phyloP scores from a whole-genome alignment of 257 asterid genomes.

The Coffea canephora region DNA sequence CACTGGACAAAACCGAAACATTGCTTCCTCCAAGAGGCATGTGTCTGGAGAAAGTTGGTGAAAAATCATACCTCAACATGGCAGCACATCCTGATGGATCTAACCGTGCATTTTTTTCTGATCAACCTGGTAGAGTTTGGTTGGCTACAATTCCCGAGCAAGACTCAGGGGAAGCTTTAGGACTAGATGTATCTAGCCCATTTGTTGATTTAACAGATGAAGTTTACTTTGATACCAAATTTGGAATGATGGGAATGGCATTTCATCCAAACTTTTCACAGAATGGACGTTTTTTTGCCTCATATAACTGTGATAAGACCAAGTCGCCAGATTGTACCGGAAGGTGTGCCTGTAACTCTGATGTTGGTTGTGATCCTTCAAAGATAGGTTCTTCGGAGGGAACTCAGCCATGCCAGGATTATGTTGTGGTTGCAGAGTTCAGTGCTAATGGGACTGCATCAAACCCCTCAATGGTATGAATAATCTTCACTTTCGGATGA shows the following conservation, averaged over 20 bases:
- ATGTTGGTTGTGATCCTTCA: constrained; percentile 83
- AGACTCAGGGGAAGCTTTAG: constrained; percentile 63
- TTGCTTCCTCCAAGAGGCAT: constrained; percentile 56
- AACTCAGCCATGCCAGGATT: constrained; percentile 63
- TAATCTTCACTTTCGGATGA: neutral
- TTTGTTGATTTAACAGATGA: constrained; percentile 85
- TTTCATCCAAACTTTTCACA: constrained; percentile 72
- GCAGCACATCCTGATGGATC: constrained; percentile 95
- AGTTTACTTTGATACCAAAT: constrained; percentile 57
- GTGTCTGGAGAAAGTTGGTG: constrained; percentile 75
- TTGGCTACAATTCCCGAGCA: constrained; percentile 81
- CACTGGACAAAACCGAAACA: constrained; percentile 40
- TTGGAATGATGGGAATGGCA: constrained; percentile 96
- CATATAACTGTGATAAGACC: constrained; percentile 74
- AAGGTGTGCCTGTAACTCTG: constrained; percentile 83
- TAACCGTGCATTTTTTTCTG: constrained; percentile 73
- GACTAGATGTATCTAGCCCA: constrained; percentile 67
- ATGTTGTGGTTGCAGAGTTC: constrained; percentile 67
- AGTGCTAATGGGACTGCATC: constrained; percentile 76
- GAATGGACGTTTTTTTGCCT: constrained; percentile 92
- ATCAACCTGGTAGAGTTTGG: constrained; percentile 78
- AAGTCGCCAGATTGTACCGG: constrained; percentile 70
- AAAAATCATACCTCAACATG: constrained; percentile 76
- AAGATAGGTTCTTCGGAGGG: constrained; percentile 45
- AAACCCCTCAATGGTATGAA: constrained; percentile 57